Percentiles rank a stretch among this genome's conserved stretches.
Conservation (phyloP, 2,329 filamentous ascomycete genomes). For the Talaromyces funiculosus region DNA sequence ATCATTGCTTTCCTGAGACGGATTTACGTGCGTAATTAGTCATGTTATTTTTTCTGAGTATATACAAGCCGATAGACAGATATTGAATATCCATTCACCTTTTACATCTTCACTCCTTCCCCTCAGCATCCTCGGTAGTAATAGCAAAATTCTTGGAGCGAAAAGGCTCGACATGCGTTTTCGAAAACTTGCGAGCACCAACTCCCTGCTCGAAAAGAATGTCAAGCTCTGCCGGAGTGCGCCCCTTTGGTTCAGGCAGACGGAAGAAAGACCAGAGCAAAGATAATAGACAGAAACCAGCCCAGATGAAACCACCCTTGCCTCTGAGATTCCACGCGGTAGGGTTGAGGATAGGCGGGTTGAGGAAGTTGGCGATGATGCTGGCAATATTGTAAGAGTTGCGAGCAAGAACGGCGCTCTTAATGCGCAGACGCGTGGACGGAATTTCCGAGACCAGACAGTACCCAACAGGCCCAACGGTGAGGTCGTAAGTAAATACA, state of each 20-base stretch:
- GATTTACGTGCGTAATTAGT: no score
- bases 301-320: slow-evolving; percentile 39
- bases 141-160: slow-evolving; percentile 6
- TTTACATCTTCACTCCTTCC: not conserved
- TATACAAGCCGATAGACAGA: not conserved
- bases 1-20: no score
- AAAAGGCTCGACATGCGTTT: slow-evolving; percentile 30
- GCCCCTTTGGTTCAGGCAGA: slow-evolving; percentile 37
- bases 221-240: slow-evolving; percentile 40
- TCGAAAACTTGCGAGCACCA: slow-evolving; percentile 26
- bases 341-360: slow-evolving; percentile 30
- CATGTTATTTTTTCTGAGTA: no score
- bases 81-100: not conserved
- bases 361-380: slow-evolving; percentile 42
- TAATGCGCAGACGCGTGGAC: slow-evolving; percentile 50
- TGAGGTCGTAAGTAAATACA: slow-evolving; percentile 52
- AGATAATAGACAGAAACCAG: slow-evolving; percentile 29
- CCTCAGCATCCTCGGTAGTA: not conserved
- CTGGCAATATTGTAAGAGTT: slow-evolving; percentile 47
- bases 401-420: slow-evolving; percentile 51
- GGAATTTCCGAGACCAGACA: slow-evolving; percentile 50
- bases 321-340: slow-evolving; percentile 36
- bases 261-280: slow-evolving; percentile 37
- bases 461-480: slow-evolving; percentile 52
- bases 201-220: slow-evolving; percentile 37